Conservation (phyloP, 257 asterid species). For the Forsythia viridissima region DNA sequence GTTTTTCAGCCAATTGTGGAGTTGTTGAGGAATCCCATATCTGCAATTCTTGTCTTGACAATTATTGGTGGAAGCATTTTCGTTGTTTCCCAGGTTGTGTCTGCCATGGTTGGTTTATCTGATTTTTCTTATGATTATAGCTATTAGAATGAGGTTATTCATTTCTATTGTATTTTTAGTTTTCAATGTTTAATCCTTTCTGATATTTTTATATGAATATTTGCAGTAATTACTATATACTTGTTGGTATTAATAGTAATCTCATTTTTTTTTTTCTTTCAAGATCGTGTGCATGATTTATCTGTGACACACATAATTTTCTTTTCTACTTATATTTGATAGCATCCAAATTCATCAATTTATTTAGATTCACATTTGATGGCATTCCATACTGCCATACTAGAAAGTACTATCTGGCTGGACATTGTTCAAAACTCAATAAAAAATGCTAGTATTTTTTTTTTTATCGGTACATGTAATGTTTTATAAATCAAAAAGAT, state of each 20-base stretch:
- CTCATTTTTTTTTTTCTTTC: no score
- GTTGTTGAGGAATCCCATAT: slow-evolving; percentile 75
- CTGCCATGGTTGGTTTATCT: slow-evolving; percentile 94
- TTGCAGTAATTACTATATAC: not conserved
- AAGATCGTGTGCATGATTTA: no score
- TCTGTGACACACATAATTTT: no score
- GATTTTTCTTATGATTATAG: slow-evolving; percentile 74
- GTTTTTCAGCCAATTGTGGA: slow-evolving; percentile 72
- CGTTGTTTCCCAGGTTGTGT: slow-evolving; percentile 71
- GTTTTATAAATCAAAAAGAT: no score
- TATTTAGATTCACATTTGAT: no score
- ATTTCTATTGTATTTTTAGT: not conserved
- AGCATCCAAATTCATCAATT: no score
- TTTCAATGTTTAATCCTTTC: not conserved
- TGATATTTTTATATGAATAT: not conserved
- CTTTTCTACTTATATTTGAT: no score
- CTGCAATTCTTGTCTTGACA: slow-evolving; percentile 61
- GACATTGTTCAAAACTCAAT: no score
- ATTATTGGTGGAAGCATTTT: slow-evolving; percentile 67
- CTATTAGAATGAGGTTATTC: slow-evolving; percentile 33
- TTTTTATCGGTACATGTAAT: no score
- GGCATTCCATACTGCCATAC: no score
- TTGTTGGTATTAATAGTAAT: not conserved
- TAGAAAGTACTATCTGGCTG: no score
- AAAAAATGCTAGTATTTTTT: no score